Conservation (phyloP, 106 monocot genomes). For the Posidonia australis region DNA sequence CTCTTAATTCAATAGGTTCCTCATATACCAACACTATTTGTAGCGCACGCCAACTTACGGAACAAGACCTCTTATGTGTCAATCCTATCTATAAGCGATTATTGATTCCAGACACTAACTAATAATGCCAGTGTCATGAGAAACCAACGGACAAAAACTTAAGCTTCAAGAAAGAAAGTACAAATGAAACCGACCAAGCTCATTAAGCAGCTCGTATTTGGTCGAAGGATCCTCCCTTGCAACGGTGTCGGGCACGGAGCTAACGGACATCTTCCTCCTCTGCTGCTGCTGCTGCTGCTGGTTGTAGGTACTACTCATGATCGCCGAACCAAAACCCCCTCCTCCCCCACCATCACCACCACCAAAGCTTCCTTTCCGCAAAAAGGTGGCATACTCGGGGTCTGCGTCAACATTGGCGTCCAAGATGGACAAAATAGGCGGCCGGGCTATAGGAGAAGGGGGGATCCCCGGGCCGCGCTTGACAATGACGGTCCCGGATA, state of each 20-base stretch:
- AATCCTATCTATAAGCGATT: too few relatives aligned
- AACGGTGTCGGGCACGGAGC: conserved; percentile 76
- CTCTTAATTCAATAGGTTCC: too few relatives aligned
- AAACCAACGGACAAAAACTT: too few relatives aligned
- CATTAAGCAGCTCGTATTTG: conserved; percentile 89
- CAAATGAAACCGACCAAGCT: conserved; percentile 58
- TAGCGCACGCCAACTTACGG: too few relatives aligned
- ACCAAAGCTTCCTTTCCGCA: conserved; percentile 21
- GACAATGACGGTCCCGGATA: conserved; percentile 65
- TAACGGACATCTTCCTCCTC: conserved; percentile 75
- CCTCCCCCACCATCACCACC: conserved; percentile 7
- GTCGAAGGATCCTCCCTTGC: conserved; percentile 79
- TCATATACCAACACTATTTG: too few relatives aligned
- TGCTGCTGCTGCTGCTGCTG: conserved; percentile 26
- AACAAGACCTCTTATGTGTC: too few relatives aligned
- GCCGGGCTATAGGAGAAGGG: conserved; percentile 7
- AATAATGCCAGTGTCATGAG: too few relatives aligned
- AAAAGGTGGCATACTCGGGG: conserved; percentile 46
- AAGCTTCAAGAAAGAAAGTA: background rate
- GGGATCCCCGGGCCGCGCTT: conserved; percentile 33
- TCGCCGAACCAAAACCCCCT: conserved; percentile 52
- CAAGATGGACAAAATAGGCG: background rate
- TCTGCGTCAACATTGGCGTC: conserved; percentile 31
- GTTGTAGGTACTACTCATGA: conserved; percentile 18
- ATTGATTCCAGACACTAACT: too few relatives aligned